Evolutionary conservation across 768 basidiomycete species (phyloP), one percentile per base, ranked within the genome.

Genomic region (Russula sp.): DNA sequence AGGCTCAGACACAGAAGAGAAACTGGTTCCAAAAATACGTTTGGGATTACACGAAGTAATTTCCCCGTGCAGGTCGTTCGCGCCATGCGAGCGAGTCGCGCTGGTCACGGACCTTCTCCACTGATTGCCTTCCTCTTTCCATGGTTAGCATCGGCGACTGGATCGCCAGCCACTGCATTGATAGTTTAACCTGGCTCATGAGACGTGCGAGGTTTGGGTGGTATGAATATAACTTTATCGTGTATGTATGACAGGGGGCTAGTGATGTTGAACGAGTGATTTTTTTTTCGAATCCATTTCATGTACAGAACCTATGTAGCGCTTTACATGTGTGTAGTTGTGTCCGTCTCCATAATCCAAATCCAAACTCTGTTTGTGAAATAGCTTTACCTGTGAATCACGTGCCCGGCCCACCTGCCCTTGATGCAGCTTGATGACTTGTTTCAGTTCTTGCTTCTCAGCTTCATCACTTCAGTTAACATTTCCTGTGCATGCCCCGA

Each of bases 21-120:
- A 57, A 30, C 26, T 57, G 56, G 56, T 57, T 30, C 28, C 40
- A 44, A 57, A 57, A 57, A 42, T 20, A 8, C 26, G 6, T 44
- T 28, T 57, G 40, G 22, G 18, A 26, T 38, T 54, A 22, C 18
- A 36, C 24, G 1, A 54, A 24, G 8, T 24, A 38, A 26, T 5
- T 3, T 22, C 1, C 5, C 9, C 10, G 2, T 22, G 26, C 50
- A 16, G 24, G 24, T 16, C 16, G 14, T 38, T 38, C 38, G 38
- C 38, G 38, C 38, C 10, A 38, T 16, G 38, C 13, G 38, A 38
- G 38, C 38, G 14, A 38, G 16, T 51, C 50, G 5, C 16, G n/a
- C 18, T 24, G 46, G 26, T 50, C 24, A 50, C n/a, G 52, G 52
- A 11, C 6, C 22, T 22, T 24, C 38, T 56, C 16, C 14, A 2